Evolutionary conservation across 148 eudicot genomes (phyloP).

Genomic region (Polygonum maritimum): DNA sequence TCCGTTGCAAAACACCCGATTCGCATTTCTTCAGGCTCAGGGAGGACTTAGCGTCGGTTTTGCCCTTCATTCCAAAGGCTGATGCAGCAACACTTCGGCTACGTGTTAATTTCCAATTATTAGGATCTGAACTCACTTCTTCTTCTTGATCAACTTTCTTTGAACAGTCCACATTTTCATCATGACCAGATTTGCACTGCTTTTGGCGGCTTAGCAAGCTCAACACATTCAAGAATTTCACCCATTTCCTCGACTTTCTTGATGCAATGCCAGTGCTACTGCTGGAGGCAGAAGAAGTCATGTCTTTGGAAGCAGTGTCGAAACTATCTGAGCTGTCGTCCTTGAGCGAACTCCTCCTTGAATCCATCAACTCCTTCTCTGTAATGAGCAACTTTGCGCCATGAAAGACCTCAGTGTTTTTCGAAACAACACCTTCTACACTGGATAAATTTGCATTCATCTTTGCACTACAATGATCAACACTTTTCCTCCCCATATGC

Average conservation of each 20-base stretch:
- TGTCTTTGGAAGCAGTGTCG: slow-evolving; percentile 34
- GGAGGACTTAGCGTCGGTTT: background rate
- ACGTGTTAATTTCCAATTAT: slow-evolving; percentile 1
- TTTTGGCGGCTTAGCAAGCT: background rate
- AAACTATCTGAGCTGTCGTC: slow-evolving; percentile 35
- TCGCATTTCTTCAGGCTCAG: slow-evolving; percentile 14
- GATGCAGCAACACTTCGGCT: background rate
- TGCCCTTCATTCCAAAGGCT: background rate
- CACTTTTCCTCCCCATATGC: slow-evolving; percentile 41
- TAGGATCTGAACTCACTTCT: slow-evolving; percentile 4
- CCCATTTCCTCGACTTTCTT: slow-evolving; percentile 54
- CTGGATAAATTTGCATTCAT: background rate
- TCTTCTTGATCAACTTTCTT: background rate
- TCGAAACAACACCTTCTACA: background rate
- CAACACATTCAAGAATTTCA: slow-evolving; percentile 25
- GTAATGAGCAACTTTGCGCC: slow-evolving; percentile 28
- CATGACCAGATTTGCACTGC: background rate
- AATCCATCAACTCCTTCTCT: slow-evolving; percentile 47
- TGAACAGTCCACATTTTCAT: background rate
- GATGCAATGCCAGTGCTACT: slow-evolving; percentile 20
- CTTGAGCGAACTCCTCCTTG: slow-evolving; percentile 34
- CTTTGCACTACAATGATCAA: slow-evolving; percentile 30
- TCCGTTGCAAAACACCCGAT: slow-evolving; percentile 28
- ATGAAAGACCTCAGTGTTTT: background rate
- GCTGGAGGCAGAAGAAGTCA: slow-evolving; percentile 23